Evolutionary conservation across 805 yeast genomes (phyloP), one percentile per base, ranked within the genome.

Genomic region (Dipodascus albidus): DNA sequence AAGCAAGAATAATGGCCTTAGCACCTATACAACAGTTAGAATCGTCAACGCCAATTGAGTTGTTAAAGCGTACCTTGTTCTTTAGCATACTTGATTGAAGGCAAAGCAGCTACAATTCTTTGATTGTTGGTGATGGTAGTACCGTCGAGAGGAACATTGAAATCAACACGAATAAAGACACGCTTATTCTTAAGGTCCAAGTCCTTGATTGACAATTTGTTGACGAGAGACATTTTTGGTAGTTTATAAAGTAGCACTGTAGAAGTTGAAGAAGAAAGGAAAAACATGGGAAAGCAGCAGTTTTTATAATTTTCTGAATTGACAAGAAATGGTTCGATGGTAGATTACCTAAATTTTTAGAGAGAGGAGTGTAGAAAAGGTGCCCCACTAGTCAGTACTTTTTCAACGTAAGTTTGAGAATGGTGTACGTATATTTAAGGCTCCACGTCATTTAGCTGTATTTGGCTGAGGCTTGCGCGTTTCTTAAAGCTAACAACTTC

Each of bases 51-150:
- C 17, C 44, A 24, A 52, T 23, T 31, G 48, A 8, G 22, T 14
- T 3, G 15, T 23, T 49, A 19, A 20, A 20, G 15, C 14, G 21
- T 52, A 62, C 63, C 68, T 63, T 91, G 84, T 69, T 87, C 91
- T 70, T 86, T 76, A 53, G 91, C 97, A 72, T 91, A 93, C 75
- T 95, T 74, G 77, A 93, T 93, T 64, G 99, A 91, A 73, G 99
- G 99, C 66, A 95, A 76, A 63, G 99, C 99, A 71, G 99, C 99
- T 66, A 90, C 98, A 69, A 93, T 93, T 78, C 99, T 85, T 78
- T 93, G 98, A 80, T 93, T 95, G 83, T 95, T 93, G 77, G 99
- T 95, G 79, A 93, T 93, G 70, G 83, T 90, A 67, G 80, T 81
- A 64, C 97, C 98, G 69, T 93, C 98, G 65, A 93, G 82, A 53